phyloP scores from a whole-genome alignment of 2,329 filamentous ascomycete genomes.

The Purpureocillium takamizusanense region DNA sequence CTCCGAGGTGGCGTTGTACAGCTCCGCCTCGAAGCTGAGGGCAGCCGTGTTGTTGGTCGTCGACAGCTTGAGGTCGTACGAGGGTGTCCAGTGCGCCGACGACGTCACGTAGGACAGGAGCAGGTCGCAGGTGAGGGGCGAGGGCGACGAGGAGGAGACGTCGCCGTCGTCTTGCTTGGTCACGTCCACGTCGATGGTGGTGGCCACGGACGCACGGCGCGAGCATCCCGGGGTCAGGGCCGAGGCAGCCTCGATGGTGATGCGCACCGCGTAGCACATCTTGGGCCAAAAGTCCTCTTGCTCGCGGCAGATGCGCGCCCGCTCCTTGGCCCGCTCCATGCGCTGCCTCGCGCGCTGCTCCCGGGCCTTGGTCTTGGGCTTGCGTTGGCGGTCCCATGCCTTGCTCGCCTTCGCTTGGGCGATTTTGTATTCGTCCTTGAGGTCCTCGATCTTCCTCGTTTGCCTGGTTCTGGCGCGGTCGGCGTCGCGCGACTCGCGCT shows the following conservation, averaged over 20 bases:
- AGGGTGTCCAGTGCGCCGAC: slow-evolving; percentile 49
- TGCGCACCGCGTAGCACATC: slow-evolving; percentile 35
- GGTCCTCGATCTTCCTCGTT: slow-evolving; percentile 17
- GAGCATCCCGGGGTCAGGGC: slow-evolving; percentile 33
- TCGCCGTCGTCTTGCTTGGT: slow-evolving; percentile 13
- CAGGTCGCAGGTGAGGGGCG: slow-evolving; percentile 28
- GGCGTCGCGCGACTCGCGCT: too few species aligned
- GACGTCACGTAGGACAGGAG: slow-evolving; percentile 51
- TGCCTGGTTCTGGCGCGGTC: slow-evolving; percentile 11
- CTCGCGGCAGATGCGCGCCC: slow-evolving; percentile 32
- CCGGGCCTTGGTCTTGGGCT: slow-evolving; percentile 24
- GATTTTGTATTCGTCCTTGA: slow-evolving; percentile 15
- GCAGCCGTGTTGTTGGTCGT: slow-evolving; percentile 42
- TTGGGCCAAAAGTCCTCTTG: slow-evolving; percentile 38
- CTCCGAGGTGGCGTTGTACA: slow-evolving; percentile 54
- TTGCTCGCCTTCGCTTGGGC: slow-evolving; percentile 17
- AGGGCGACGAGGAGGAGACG: slow-evolving; percentile 7
- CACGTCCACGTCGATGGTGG: slow-evolving; percentile 37
- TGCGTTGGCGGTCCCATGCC: slow-evolving; percentile 19
- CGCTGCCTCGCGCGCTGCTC: slow-evolving; percentile 24
- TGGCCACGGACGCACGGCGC: slow-evolving; percentile 39
- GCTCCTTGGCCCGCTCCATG: slow-evolving; percentile 30
- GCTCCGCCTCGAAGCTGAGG: slow-evolving; percentile 53
- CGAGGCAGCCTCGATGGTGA: slow-evolving; percentile 36
- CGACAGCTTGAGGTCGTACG: slow-evolving; percentile 53